phyloP scores from a whole-genome alignment of 352 stramenopile genomes.

The Phytophthora quininea region DNA sequence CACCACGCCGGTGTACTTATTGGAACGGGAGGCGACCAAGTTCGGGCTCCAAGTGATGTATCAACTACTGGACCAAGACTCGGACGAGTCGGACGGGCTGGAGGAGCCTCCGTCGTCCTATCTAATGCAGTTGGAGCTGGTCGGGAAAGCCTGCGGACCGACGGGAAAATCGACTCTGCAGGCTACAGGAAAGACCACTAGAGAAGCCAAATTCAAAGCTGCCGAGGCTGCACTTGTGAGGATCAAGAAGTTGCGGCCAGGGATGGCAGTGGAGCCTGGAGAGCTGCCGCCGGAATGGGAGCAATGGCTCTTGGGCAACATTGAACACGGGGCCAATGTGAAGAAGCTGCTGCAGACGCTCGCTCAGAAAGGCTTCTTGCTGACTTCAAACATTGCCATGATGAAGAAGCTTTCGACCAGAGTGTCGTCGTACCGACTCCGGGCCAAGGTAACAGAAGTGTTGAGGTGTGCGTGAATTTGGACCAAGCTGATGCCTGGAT shows the following conservation, averaged over 20 bases:
- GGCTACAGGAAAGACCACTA: slow-evolving; percentile 54
- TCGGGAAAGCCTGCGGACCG: slow-evolving; percentile 57
- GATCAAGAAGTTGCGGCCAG: slow-evolving; percentile 67
- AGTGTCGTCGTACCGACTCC: slow-evolving; percentile 53
- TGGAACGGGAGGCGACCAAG: slow-evolving; percentile 69
- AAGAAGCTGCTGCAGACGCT: slow-evolving; percentile 64
- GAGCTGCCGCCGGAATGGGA: slow-evolving; percentile 61
- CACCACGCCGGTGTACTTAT: slow-evolving; percentile 60
- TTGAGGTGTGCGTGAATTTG: neutral
- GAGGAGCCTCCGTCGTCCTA: slow-evolving; percentile 15
- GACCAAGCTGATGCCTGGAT: slow-evolving; percentile 18
- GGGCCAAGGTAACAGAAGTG: slow-evolving; percentile 42
- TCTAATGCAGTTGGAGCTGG: slow-evolving; percentile 57
- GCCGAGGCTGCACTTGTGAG: slow-evolving; percentile 59
- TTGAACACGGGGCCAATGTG: slow-evolving; percentile 50
- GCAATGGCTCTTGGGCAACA: slow-evolving; percentile 65
- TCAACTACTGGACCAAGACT: slow-evolving; percentile 55
- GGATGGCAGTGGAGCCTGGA: slow-evolving; percentile 56
- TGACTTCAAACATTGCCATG: slow-evolving; percentile 49
- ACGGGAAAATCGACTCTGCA: slow-evolving; percentile 45
- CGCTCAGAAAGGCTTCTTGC: slow-evolving; percentile 63
- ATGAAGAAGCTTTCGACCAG: slow-evolving; percentile 73
- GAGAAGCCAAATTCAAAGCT: slow-evolving; percentile 77
- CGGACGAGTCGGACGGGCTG: slow-evolving; percentile 25
- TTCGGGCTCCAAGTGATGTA: slow-evolving; percentile 58